Evolutionary conservation across 2,329 filamentous ascomycete genomes (phyloP), one percentile per base, ranked within the genome.

Genomic region (Zymoseptoria ardabiliae): DNA sequence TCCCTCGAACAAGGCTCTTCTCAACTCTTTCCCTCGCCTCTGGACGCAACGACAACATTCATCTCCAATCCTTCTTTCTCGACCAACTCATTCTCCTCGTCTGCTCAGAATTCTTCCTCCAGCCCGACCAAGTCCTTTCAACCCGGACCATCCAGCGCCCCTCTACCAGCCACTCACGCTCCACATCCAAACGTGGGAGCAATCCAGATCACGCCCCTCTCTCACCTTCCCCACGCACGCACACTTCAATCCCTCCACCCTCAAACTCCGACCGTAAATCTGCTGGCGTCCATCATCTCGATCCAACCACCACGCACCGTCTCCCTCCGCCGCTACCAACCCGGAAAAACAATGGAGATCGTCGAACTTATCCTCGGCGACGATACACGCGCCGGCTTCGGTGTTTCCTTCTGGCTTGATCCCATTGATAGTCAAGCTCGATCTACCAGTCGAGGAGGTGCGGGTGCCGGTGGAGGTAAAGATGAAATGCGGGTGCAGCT

Each of bases 351-450:
- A 45, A 79, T 87, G 55, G 82, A 88, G 5, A 79, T 96, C 2
- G 77, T 93, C 49, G 91, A 96, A 72, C 73, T 94, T 2, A 78
- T 92, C 1, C 85, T 97, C 0, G 92, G 89, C 4, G 93, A 97
- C 72, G 89, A 96, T 55, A 96, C 91, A 0, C 84, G 81, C 63
- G 84, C 89, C 0, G 89, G 88, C 2, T 96, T 97, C 74, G 84
- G 81, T 25, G 79, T 97, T 58, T 92, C 88, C 2, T 91, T 96
- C 71, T 97, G 93, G 93, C 77, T 96, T 1, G 75, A 81, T 4
- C 73, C 77, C 2, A 57, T 62, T 20, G 68, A 73, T 61, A 65
- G 67, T n/a, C 62, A 66, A 19, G 62, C 48, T 50, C 69, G 65
- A 49, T n/a, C 22, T 9, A 48, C 41, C 9, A 50, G 21, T n/a